These are phyloP conservation scores for Nemania sp. DNA, from an alignment of 2,329 filamentous ascomycete genomes.

Conservation along the genomic window DNA sequence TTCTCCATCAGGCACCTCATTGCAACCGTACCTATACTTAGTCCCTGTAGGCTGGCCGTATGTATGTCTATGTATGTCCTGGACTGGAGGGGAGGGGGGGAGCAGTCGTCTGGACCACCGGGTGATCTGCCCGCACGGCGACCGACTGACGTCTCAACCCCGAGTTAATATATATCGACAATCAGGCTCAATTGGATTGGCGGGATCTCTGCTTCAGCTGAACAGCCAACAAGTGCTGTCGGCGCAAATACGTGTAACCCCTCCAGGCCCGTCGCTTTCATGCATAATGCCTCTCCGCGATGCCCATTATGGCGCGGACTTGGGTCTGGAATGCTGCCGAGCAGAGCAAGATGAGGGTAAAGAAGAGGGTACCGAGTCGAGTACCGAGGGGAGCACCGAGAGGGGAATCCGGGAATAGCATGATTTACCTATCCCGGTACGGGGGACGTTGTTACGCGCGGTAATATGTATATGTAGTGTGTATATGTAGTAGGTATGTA, in stretches of 20 bases:
- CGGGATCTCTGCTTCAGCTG: conserved; percentile 23
- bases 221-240: conserved; percentile 14
- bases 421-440: not conserved
- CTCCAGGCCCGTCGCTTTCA: conserved; percentile 12
- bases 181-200: conserved; percentile 37
- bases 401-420: conserved; percentile 22
- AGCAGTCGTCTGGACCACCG: conserved; percentile 27
- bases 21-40: not conserved
- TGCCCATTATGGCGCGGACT: conserved; percentile 23
- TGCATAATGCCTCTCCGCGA: conserved; percentile 2
- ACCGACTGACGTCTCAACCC: conserved; percentile 22
- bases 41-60: not conserved
- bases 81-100: not conserved
- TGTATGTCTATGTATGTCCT: no score
- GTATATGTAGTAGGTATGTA: not conserved
- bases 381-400: not conserved
- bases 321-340: conserved; percentile 16
- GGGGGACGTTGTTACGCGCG: not conserved
- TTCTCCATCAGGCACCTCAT: not conserved
- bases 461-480: not conserved
- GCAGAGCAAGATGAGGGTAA: no score
- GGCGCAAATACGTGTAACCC: conserved; percentile 23
- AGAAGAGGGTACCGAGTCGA: not conserved
- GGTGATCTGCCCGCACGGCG: conserved; percentile 31
- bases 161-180: conserved; percentile 3